Conservation (phyloP, 176 grass and related monocot genomes). For the Musa troglodytarum region DNA sequence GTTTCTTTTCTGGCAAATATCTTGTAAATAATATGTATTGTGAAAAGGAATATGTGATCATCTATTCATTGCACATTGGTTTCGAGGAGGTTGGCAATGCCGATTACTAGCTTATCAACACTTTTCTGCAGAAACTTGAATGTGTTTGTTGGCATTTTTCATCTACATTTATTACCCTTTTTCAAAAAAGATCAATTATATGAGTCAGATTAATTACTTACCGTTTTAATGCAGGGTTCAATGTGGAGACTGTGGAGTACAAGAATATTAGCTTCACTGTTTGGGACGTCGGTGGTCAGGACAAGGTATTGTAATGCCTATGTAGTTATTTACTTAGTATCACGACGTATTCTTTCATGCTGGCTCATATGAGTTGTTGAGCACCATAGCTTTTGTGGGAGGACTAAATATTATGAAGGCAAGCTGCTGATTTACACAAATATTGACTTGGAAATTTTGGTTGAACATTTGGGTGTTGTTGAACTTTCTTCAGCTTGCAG, state of each 20-base stretch:
- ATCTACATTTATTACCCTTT: neutral
- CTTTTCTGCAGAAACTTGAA: neutral
- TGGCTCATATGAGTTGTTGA: neutral
- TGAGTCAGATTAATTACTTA: neutral
- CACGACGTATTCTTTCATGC: no score
- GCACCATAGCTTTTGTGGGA: neutral
- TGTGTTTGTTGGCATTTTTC: neutral
- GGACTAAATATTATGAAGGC: neutral
- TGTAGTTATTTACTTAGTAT: neutral
- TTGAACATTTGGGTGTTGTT: neutral
- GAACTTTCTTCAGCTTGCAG: neutral
- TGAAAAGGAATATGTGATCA: no score
- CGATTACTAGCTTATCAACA: no score
- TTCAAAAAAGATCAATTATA: neutral
- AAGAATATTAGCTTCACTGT: slow-evolving; percentile 13
- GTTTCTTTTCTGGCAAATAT: no score
- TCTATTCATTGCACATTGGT: no score
- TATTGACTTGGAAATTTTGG: neutral
- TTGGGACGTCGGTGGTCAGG: slow-evolving; percentile 12
- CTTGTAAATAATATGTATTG: no score
- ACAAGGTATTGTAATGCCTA: slow-evolving; percentile 6
- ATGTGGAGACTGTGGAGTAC: slow-evolving; percentile 12
- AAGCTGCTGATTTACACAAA: neutral
- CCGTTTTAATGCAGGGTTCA: neutral
- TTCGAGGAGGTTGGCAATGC: no score